Base-by-base conservation (phyloP, 441 rosid genomes). In the Jatropha podagrica region DNA sequence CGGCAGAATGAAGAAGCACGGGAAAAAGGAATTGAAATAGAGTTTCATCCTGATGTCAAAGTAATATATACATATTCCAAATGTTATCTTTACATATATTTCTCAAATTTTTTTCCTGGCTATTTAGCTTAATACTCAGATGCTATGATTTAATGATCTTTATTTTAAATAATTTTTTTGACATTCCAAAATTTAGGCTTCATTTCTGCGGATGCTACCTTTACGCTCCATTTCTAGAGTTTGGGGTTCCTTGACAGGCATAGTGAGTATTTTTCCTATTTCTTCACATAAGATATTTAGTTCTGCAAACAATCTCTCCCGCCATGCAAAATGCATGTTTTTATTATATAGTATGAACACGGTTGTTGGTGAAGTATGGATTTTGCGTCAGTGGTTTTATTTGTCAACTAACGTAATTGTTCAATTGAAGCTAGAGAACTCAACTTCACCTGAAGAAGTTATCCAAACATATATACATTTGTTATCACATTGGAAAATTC, bases 151-250 rank as follows among this genome's bases (percentile, higher is more conserved):
- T 68, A 26, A 12, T 77, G 54, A 2, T 62, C 41, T 74, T 56
- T 27, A 55, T 40, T 76, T 74, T 52, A 40, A 12, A 62, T 55
- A 55, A 49, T 78, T 77, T 74, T 38, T 80, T 17, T 71, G 55
- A 55, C 58, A 18, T 66, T 73, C 48, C 56, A 71, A 75, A 59
- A 67, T 77, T 70, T 81, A 93, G 99, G 98, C 99, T 74, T 52
- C 89, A 23, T 89, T 96, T 86, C 81, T 96, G 56, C 81, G 84
- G 74, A 77, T 96, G 79, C 82, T 96, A 60, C 99, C 98, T 74
- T 86, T 93, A 69, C 92, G 95, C 42, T 76, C 96, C 4, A 91
- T 96, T 81, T 96, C 99, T 65, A 90, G 99, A 84, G 68, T 82
- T 26, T 96, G 97, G 97, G 99, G 98, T 63, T 86, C 81, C 44